Conservation (phyloP, 495 filamentous ascomycete genomes). For the Clohesyomyces aquaticus region DNA sequence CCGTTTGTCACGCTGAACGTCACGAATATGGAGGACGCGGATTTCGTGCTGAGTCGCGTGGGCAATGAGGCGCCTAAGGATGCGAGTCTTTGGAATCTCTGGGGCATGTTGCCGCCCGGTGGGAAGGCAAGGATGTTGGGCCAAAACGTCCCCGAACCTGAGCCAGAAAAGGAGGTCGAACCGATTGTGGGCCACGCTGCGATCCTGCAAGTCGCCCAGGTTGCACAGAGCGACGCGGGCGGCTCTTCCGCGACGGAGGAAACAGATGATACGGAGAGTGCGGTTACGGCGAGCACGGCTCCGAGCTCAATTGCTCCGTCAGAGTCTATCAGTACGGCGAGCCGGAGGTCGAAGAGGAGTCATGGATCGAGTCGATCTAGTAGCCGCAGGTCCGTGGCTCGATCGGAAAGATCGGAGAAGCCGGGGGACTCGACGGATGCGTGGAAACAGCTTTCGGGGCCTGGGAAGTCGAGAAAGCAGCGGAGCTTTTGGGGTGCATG, state of each 20-base stretch:
- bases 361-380: background rate
- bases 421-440: background rate
- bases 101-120: background rate
- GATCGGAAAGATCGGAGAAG: background rate
- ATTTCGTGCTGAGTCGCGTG: background rate
- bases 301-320: background rate
- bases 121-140: background rate
- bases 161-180: background rate
- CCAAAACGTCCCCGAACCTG: background rate
- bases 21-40: background rate
- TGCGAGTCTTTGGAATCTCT: background rate
- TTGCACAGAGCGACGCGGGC: background rate
- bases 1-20: background rate
- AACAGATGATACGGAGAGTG: background rate
- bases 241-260: background rate
- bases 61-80: background rate
- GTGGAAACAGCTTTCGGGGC: background rate
- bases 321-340: background rate
- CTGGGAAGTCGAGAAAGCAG: background rate
- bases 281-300: background rate
- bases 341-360: background rate
- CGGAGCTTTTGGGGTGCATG: background rate
- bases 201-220: background rate
- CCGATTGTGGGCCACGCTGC: background rate
- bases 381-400: background rate